Conservation (phyloP, 495 filamentous ascomycete genomes). For the Hypoxylon intermedium region DNA sequence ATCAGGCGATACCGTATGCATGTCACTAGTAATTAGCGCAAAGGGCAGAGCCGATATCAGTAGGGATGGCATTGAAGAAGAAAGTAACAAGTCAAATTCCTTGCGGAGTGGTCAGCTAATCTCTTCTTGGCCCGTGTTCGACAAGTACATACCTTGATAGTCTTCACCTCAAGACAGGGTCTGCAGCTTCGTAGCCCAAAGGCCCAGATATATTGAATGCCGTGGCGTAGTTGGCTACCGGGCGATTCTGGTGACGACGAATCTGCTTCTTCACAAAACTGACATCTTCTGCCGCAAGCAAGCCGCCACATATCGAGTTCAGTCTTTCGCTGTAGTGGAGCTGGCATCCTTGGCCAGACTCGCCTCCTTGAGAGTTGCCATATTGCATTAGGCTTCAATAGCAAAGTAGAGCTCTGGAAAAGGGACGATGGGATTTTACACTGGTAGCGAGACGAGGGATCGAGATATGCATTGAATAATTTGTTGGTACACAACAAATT, state of each 20-base stretch:
- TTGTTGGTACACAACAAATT: constrained; percentile 60
- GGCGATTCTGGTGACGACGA: constrained; percentile 51
- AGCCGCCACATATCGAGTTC: constrained; percentile 72
- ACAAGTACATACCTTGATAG: constrained; percentile 62
- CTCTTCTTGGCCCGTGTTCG: not conserved
- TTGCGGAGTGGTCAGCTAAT: constrained; percentile 40
- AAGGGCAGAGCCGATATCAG: constrained; percentile 70
- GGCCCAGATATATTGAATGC: constrained; percentile 66
- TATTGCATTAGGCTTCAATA: constrained; percentile 59
- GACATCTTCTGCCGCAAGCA: constrained; percentile 59
- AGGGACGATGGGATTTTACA: constrained; percentile 36
- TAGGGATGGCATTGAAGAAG: constrained; percentile 60
- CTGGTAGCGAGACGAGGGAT: constrained; percentile 46
- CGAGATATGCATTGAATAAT: constrained; percentile 61
- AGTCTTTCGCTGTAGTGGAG: constrained; percentile 59
- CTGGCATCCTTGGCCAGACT: constrained; percentile 62
- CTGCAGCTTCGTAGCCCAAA: constrained; percentile 70
- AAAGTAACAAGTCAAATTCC: constrained; percentile 72
- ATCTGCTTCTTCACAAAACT: constrained; percentile 57
- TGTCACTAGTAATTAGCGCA: constrained; percentile 64
- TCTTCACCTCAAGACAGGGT: constrained; percentile 61
- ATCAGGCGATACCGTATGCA: constrained; percentile 62
- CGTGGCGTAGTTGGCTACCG: constrained; percentile 59
- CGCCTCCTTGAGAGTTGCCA: constrained; percentile 66
- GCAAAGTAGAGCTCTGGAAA: constrained; percentile 24